A percentile compares a stretch with the other conserved stretches of the same genome.
Conservation (phyloP, 176 grass and related monocot genomes). For the Dactylis glomerata region DNA sequence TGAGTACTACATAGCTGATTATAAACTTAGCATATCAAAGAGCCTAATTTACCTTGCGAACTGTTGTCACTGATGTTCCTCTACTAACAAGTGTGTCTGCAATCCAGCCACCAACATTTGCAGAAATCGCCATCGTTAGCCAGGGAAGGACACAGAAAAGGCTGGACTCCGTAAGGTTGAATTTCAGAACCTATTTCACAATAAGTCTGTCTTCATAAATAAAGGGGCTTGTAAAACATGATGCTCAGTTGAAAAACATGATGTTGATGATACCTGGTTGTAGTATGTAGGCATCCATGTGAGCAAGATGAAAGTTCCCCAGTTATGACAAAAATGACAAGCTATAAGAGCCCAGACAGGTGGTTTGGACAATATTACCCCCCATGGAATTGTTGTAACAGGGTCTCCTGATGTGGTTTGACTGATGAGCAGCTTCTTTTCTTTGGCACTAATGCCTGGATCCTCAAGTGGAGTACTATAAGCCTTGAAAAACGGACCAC, state of each 20-base stretch:
- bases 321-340: conserved; percentile 97
- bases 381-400: conserved; percentile 85
- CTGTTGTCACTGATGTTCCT: conserved; percentile 86
- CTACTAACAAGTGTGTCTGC: conserved; percentile 95
- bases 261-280: conserved; percentile 64
- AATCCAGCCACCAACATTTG: conserved; percentile 98
- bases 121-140: conserved; percentile 91
- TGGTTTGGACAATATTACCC: conserved; percentile 81
- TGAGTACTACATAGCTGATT: not conserved
- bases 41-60: conserved; percentile 69
- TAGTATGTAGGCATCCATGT: conserved; percentile 99
- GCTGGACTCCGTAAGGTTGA: conserved; percentile 90
- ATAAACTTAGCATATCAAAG: not conserved
- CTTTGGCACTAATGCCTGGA: conserved; percentile 57
- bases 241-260: not conserved
- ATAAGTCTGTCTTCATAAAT: not conserved
- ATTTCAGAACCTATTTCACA: conserved; percentile 86
- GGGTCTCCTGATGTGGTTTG: conserved; percentile 60
- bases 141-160: conserved; percentile 92
- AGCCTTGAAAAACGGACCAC: conserved; percentile 44
- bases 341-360: conserved; percentile 95
- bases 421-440: conserved; percentile 74
- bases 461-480: conserved; percentile 96
- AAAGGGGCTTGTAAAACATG: not conserved
- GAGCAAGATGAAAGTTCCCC: conserved; percentile 98